A percentile compares a stretch with the other conserved stretches of the same genome.
These are phyloP conservation scores for Fusarium ramigenum DNA, from an alignment of 2,329 filamentous ascomycete genomes.

Conservation along the genomic window DNA sequence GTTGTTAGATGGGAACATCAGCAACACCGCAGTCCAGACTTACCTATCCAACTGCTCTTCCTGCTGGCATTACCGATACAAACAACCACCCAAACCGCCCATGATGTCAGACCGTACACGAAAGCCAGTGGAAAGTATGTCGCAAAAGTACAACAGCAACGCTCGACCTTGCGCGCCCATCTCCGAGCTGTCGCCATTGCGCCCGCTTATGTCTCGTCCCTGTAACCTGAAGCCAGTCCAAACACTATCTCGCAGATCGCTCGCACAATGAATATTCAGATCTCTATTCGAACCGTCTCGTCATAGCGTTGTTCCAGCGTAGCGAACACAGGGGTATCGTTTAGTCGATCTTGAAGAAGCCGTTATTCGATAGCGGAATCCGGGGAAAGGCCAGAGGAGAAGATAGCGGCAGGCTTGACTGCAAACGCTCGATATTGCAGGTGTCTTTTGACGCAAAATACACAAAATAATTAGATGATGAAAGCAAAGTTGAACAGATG, in stretches of 20 bases:
- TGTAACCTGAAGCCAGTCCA: not conserved
- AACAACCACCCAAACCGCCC: conserved; percentile 89
- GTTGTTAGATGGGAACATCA: not conserved
- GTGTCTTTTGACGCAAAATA: not conserved
- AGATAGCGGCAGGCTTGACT: not conserved
- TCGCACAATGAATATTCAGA: not conserved
- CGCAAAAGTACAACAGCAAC: conserved; percentile 80
- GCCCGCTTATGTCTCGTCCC: not conserved
- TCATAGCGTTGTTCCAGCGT: conserved; percentile 25
- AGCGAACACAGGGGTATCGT: conserved; percentile 19
- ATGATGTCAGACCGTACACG: conserved; percentile 89
- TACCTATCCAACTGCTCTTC: conserved; percentile 67
- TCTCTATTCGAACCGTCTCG: conserved; percentile 3
- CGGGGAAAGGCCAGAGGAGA: not conserved
- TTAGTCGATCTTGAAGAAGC: conserved; percentile 16
- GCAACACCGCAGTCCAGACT: conserved; percentile 27
- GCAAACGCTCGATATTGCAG: not conserved
- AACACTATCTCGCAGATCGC: not conserved
- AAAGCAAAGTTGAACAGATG: conserved; percentile 5
- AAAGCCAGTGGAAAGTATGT: conserved; percentile 90
- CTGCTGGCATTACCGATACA: conserved; percentile 71
- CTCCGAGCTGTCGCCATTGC: conserved; percentile 61
- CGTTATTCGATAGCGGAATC: conserved; percentile 6
- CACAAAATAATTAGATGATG: conserved; percentile 9
- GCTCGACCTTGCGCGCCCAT: conserved; percentile 78